Percentiles rank a stretch among this genome's conserved stretches.
Evolutionary conservation across 805 yeast genomes (phyloP).

Genomic region (Candida methanosorbosa): DNA sequence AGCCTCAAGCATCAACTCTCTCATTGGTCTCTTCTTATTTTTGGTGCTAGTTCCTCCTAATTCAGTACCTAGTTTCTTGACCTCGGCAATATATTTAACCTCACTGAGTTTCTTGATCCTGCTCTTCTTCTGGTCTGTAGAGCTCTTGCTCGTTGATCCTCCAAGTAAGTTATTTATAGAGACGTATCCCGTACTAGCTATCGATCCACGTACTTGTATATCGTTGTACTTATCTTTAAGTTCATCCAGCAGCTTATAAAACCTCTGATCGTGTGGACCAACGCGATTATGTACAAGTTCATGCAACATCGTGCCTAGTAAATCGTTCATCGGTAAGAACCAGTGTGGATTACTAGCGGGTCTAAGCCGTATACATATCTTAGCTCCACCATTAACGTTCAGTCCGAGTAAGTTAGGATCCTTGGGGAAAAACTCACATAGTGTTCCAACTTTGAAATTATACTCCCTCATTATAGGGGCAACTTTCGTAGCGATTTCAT

Average conservation of each 20-base stretch:
- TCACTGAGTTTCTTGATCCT: constrained; percentile 32
- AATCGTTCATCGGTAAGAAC: constrained; percentile 56
- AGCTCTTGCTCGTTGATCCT: constrained; percentile 5
- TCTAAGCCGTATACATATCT: constrained; percentile 65
- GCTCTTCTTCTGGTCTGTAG: constrained; percentile 23
- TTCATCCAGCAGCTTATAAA: constrained; percentile 58
- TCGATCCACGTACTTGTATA: constrained; percentile 33
- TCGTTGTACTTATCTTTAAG: constrained; percentile 42
- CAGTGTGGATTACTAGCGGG: constrained; percentile 38
- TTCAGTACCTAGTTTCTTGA: constrained; percentile 24
- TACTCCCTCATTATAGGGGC: constrained; percentile 72
- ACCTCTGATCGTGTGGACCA: constrained; percentile 75
- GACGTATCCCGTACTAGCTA: constrained; percentile 36
- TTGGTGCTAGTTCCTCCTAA: constrained; percentile 1
- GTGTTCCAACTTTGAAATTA: constrained; percentile 52
- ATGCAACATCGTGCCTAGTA: constrained; percentile 80
- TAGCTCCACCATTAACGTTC: constrained; percentile 71
- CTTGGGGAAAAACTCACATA: constrained; percentile 80
- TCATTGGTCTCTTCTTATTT: constrained; percentile 16
- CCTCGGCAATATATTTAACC: constrained; percentile 32
- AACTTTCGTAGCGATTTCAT: constrained; percentile 59
- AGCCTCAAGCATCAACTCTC: constrained; percentile 47
- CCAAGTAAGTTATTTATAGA: constrained; percentile 43
- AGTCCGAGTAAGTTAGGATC: constrained; percentile 60
- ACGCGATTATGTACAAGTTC: constrained; percentile 73